Evolutionary conservation across 2,329 filamentous ascomycete species (phyloP).

Genomic region (Daldinia sp.): DNA sequence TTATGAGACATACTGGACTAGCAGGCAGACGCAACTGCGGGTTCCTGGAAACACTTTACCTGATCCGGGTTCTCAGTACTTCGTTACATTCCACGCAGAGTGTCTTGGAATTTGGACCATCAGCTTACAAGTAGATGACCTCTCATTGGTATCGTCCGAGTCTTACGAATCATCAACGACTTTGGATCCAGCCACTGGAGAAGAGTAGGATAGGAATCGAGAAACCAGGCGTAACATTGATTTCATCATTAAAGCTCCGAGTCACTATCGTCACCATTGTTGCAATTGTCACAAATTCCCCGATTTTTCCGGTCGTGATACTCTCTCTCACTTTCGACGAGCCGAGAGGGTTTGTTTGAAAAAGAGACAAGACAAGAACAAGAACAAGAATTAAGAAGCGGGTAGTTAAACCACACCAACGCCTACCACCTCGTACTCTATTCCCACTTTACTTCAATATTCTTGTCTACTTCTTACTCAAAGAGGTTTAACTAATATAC

Average conservation of each 20-base stretch:
- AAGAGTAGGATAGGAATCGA: constrained; percentile 13
- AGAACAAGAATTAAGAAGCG: constrained; percentile 1
- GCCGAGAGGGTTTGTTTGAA: constrained; percentile 2
- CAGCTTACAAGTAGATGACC: constrained; percentile 35
- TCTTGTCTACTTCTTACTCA: neutral
- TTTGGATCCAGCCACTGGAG: constrained; percentile 23
- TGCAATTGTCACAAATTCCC: constrained; percentile 32
- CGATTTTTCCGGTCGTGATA: constrained; percentile 28
- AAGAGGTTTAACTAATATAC: neutral
- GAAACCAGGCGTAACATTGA: constrained; percentile 33
- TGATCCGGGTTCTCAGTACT: constrained; percentile 32
- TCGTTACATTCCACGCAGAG: constrained; percentile 35
- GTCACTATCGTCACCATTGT: constrained; percentile 24
- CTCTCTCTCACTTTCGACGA: constrained; percentile 12
- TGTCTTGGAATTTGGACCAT: constrained; percentile 26
- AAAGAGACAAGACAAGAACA: constrained; percentile 1
- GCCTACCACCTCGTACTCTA: neutral
- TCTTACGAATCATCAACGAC: constrained; percentile 28
- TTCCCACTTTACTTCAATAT: neutral
- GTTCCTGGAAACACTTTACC: constrained; percentile 39
- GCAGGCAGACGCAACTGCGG: constrained; percentile 32
- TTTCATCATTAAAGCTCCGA: constrained; percentile 38
- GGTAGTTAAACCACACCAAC: neutral
- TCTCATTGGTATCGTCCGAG: constrained; percentile 18
- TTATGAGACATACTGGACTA: constrained; percentile 27